Conservation (phyloP, 345 rosid species). For the Cardamine chenopodiifolia region DNA sequence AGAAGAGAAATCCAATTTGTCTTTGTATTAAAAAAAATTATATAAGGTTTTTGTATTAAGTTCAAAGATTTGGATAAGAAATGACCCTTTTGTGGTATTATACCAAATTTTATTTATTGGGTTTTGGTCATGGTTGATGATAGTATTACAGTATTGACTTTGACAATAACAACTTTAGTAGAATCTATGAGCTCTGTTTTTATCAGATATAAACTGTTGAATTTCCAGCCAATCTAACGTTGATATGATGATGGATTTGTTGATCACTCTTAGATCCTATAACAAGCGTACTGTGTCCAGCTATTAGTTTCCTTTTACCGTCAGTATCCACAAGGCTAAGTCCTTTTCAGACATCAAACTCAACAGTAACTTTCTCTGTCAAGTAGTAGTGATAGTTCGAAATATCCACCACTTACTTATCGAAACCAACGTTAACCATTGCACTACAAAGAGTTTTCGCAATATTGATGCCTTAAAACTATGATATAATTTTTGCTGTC, state of each 20-base stretch:
- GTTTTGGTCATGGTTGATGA: conserved; percentile 25
- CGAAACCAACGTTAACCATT: too few relatives aligned
- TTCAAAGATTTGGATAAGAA: conserved; percentile 32
- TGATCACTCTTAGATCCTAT: conserved; percentile 52
- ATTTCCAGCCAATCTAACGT: conserved; percentile 40
- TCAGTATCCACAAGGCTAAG: conserved; percentile 53
- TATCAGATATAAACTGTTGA: conserved; percentile 31
- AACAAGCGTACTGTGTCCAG: conserved; percentile 48
- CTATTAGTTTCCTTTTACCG: conserved; percentile 52
- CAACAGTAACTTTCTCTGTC: conserved; percentile 45
- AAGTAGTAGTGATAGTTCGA: too few relatives aligned
- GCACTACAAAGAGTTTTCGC: too few relatives aligned
- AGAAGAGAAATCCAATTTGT: conserved; percentile 20
- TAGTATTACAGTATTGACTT: conserved; percentile 45
- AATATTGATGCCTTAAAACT: too few relatives aligned
- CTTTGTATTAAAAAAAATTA: not conserved
- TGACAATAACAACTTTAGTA: conserved; percentile 25
- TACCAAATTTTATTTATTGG: conserved; percentile 28
- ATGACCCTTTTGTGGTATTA: conserved; percentile 27
- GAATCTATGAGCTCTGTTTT: conserved; percentile 22
- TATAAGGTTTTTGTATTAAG: conserved; percentile 12
- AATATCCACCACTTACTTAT: too few relatives aligned
- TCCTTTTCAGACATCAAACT: conserved; percentile 54
- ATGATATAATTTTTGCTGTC: too few relatives aligned
- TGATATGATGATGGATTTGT: conserved; percentile 47